Base-by-base conservation (phyloP, 2,329 filamentous ascomycete species). In the Aspergillus piperis region DNA sequence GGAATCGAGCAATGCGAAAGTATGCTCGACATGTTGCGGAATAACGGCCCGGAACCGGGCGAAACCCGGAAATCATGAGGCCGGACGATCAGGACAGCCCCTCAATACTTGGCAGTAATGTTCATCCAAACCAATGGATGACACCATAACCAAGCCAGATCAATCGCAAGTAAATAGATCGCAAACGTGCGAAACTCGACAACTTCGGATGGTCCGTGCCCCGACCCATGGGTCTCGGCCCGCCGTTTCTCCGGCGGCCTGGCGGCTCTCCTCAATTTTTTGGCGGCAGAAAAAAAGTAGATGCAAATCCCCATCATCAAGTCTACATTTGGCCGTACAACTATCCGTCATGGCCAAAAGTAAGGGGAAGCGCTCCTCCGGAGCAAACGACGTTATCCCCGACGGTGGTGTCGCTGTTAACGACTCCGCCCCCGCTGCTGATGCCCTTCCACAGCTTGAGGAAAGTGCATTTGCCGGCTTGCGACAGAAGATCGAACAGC, bases 401-500 rank as follows among this genome's bases (percentile, higher is more conserved):
- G 65, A 69, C 38, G 64, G 57, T 19, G 58, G 60, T 13, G 64
- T 57, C 47, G 39, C 64, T 13, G 39, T 62, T 48, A 68, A 67
- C 38, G 63, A 66, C 17, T 41, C 68, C 52, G 67, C 67, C 47
- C 23, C 66, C 15, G 58, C 51, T 23, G 63, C 65, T n/a, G 70
- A 70, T 44, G 66, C 65, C 42, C 27, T 74, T 47, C 72, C 76
- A 25, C 67, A 75, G 49, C 61, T 78, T 17, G 75, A 77, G 54
- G 74, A 74, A 57, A 68, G 71, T 58, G 75, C 75, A 51, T 76
- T 79, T 59, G 75, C 75, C 49, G 76, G 73, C 55, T 69, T 79
- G 57, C 76, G 76, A 62, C 71, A 77, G 62, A 75, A 74, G 66
- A 76, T 79, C 59, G 75, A 80, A 66, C 72, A 75, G 62, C 76